Conservation (phyloP, 768 basidiomycete genomes). For the Daedalea quercina region DNA sequence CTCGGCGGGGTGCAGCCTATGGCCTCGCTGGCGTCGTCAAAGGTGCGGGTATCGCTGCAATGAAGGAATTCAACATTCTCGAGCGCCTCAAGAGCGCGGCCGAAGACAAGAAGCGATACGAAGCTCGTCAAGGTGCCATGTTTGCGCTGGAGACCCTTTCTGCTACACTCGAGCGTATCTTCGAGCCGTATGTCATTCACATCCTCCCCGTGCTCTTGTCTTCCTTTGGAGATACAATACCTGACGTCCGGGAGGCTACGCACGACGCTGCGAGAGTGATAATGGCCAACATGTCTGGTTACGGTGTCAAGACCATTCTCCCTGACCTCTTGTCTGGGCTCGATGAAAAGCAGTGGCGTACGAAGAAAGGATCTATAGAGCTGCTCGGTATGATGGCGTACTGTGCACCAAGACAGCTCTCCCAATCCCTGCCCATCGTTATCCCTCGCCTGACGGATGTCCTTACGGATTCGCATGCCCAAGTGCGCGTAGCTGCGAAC, state of each 20-base stretch:
- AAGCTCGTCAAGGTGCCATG: constrained; percentile 88
- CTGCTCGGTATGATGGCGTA: constrained; percentile 98
- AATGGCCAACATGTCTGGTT: constrained; percentile 92
- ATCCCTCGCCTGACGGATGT: constrained; percentile 94
- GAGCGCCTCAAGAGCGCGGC: constrained; percentile 63
- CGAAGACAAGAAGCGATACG: constrained; percentile 86
- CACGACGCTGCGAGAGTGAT: constrained; percentile 89
- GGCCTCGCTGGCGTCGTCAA: constrained; percentile 90
- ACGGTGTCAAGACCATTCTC: constrained; percentile 92
- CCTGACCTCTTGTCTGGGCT: constrained; percentile 85
- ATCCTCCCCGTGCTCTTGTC: constrained; percentile 79
- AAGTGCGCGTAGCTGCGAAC: constrained; percentile 90
- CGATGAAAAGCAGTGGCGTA: constrained; percentile 98
- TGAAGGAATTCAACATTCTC: constrained; percentile 82
- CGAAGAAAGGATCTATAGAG: constrained; percentile 96
- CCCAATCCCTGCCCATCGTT: constrained; percentile 90
- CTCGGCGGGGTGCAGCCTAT: constrained; percentile 95
- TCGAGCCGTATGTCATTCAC: constrained; percentile 88
- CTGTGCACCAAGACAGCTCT: constrained; percentile 92
- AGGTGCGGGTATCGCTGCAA: constrained; percentile 79
- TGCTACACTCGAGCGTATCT: constrained; percentile 76
- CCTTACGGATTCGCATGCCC: constrained; percentile 94
- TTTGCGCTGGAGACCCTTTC: constrained; percentile 94
- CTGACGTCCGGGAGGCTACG: constrained; percentile 90
- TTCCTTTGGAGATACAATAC: constrained; percentile 78